These are phyloP conservation scores for Athelia sp. DNA, from an alignment of 1,284 basidiomycete genomes.

Conservation along the genomic window DNA sequence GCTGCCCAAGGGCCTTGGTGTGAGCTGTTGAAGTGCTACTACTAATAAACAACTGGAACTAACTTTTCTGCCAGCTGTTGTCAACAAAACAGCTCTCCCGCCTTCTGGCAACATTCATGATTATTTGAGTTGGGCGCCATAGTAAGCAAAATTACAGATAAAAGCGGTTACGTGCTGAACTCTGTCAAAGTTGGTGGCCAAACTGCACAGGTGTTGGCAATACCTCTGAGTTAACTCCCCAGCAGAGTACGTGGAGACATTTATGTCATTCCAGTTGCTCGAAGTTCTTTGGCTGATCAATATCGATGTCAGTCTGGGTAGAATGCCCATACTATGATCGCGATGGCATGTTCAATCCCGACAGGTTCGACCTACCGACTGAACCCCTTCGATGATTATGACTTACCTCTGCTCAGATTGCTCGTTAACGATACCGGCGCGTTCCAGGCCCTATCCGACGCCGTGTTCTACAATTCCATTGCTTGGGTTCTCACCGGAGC, in stretches of 20 bases:
- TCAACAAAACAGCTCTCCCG: slow-evolving; percentile 31
- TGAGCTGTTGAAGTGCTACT: slow-evolving; percentile 22
- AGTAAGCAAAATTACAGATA: slow-evolving; percentile 28
- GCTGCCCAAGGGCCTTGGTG: slow-evolving; percentile 50
- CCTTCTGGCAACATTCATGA: slow-evolving; percentile 43
- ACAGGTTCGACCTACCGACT: slow-evolving; percentile 5
- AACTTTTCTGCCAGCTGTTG: slow-evolving; percentile 28
- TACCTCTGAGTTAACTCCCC: slow-evolving; percentile 38
- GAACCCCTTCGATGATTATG: too few relatives aligned
- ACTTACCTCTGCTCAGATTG: slow-evolving; percentile 5
- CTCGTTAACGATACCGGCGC: neutral
- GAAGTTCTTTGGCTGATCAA: neutral
- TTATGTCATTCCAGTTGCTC: neutral
- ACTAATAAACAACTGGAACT: neutral
- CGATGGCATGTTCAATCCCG: slow-evolving; percentile 30
- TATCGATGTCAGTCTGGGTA: slow-evolving; percentile 11
- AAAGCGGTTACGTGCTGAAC: neutral
- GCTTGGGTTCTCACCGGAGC: slow-evolving; percentile 45
- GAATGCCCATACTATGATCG: slow-evolving; percentile 21
- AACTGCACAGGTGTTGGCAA: slow-evolving; percentile 45
- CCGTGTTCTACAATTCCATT: slow-evolving; percentile 44
- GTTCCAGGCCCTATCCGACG: too few relatives aligned
- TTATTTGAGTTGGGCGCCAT: slow-evolving; percentile 53
- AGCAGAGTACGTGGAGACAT: slow-evolving; percentile 31
- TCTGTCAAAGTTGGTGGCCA: slow-evolving; percentile 49